These are phyloP conservation scores for Calocybe gangraenosa DNA, from an alignment of 768 basidiomycete species.

Conservation along the genomic window DNA sequence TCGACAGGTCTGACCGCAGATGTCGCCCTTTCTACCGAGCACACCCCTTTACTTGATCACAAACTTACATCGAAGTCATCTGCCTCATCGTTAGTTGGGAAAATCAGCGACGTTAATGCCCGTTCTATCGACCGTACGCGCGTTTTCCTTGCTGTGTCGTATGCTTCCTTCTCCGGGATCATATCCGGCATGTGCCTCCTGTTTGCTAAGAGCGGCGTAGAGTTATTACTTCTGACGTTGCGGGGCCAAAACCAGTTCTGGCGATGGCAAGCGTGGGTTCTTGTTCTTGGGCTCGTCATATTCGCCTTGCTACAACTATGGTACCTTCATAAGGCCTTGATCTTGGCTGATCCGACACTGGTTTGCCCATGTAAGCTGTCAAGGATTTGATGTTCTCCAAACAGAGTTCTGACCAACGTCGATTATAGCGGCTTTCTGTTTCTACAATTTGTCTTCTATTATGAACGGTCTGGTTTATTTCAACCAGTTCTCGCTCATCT, in stretches of 20 bases:
- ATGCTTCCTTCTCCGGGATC: conserved; percentile 84
- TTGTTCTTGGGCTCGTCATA: conserved; percentile 64
- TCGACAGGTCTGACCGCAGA: conserved; percentile 33
- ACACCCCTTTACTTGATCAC: conserved; percentile 52
- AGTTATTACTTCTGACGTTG: conserved; percentile 77
- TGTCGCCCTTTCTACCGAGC: conserved; percentile 37
- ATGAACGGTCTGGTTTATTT: conserved; percentile 89
- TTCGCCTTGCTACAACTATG: conserved; percentile 82
- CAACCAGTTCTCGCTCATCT: conserved; percentile 74
- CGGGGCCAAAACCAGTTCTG: conserved; percentile 77
- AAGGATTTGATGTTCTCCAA: conserved; percentile 1
- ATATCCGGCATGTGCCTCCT: conserved; percentile 90
- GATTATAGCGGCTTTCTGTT: conserved; percentile 79
- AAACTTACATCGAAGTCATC: conserved; percentile 29
- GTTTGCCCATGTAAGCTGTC: conserved; percentile 74
- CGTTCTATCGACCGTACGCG: conserved; percentile 41
- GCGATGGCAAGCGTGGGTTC: conserved; percentile 80
- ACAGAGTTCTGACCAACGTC: conserved; percentile 9
- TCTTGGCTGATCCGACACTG: conserved; percentile 78
- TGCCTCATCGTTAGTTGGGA: conserved; percentile 20
- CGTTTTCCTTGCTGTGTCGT: conserved; percentile 73
- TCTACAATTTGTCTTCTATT: conserved; percentile 92
- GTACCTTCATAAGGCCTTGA: conserved; percentile 78
- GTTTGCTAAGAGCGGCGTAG: conserved; percentile 91
- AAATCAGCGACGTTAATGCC: conserved; percentile 18